Percentiles rank a stretch among this genome's conserved stretches.
These are phyloP conservation scores for Haplosporangium sp. DNA, from an alignment of 371 early-diverging fungal species.

Conservation along the genomic window DNA sequence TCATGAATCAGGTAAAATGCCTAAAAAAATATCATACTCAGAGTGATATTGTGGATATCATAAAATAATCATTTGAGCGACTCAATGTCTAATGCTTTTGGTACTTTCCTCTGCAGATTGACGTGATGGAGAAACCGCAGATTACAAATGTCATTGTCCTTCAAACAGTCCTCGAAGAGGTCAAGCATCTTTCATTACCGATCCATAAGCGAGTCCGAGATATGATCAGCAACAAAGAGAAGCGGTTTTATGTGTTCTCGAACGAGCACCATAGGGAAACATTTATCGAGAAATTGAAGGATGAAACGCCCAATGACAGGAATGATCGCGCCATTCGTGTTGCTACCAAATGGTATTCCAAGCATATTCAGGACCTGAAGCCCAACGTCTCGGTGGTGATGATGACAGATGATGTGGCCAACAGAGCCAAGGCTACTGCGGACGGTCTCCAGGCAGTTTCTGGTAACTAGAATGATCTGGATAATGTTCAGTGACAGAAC, in stretches of 20 bases:
- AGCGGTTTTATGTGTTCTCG: constrained; percentile 89
- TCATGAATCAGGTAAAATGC: constrained; percentile 84
- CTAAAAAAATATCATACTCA: neutral
- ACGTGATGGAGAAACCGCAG: constrained; percentile 89
- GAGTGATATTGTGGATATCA: too few species aligned
- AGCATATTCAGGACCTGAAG: constrained; percentile 69
- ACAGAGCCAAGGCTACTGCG: constrained; percentile 76
- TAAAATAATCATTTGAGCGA: too few species aligned
- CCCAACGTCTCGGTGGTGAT: constrained; percentile 69
- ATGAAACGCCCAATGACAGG: constrained; percentile 92
- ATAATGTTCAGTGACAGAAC: too few species aligned
- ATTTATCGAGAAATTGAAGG: constrained; percentile 81
- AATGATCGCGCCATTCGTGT: constrained; percentile 95
- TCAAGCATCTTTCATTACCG: constrained; percentile 81
- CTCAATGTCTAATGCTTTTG: neutral
- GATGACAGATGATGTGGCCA: constrained; percentile 91
- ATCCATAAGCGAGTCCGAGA: constrained; percentile 85
- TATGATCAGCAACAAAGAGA: constrained; percentile 73
- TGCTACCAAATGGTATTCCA: constrained; percentile 84
- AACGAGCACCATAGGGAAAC: constrained; percentile 95
- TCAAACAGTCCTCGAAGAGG: constrained; percentile 93
- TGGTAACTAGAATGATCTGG: constrained; percentile 52
- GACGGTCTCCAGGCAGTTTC: constrained; percentile 73
- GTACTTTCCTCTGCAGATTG: constrained; percentile 70
- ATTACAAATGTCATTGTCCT: constrained; percentile 91